Percentiles rank a stretch among this genome's conserved stretches.
phyloP scores from a whole-genome alignment of 768 basidiomycete species.

The Candolleomyces eurysporus region DNA sequence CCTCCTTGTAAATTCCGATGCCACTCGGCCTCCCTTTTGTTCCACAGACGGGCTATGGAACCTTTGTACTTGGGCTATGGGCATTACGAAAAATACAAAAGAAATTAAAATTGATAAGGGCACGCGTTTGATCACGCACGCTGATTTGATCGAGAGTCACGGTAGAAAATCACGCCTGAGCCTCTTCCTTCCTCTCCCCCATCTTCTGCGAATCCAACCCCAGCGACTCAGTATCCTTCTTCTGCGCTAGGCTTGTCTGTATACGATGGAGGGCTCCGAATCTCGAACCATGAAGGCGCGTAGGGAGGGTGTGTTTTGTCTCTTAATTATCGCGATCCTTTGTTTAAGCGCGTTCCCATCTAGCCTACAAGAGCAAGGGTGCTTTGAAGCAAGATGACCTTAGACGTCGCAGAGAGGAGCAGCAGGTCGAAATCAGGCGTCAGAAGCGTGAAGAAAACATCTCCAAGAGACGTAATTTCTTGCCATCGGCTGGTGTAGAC shows the following conservation, averaged over 20 bases:
- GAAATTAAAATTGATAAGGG: slow-evolving; percentile 4
- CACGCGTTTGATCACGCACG: slow-evolving; percentile 4
- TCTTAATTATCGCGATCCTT: slow-evolving; percentile 22
- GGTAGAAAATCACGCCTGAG: slow-evolving; percentile 28
- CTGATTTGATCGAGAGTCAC: slow-evolving; percentile 20
- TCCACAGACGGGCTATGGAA: background rate
- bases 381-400: slow-evolving; percentile 90
- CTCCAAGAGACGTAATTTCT: slow-evolving; percentile 93
- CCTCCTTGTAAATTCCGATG: slow-evolving; percentile 5
- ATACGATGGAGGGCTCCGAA: slow-evolving; percentile 45
- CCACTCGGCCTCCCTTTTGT: too few relatives aligned
- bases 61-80: slow-evolving; percentile 8
- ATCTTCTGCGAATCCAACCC: slow-evolving; percentile 24
- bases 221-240: slow-evolving; percentile 15
- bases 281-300: slow-evolving; percentile 75
- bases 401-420: slow-evolving; percentile 94
- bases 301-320: slow-evolving; percentile 57
- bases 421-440: slow-evolving; percentile 97
- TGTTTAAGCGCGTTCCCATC: slow-evolving; percentile 37
- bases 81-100: slow-evolving; percentile 2
- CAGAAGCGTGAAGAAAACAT: slow-evolving; percentile 99
- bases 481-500: slow-evolving; percentile 69
- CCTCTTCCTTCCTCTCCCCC: slow-evolving; percentile 30
- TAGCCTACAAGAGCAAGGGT: slow-evolving; percentile 91
- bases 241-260: slow-evolving; percentile 15